Conservation (phyloP, 2,329 filamentous ascomycete species). For the Exutisphaerella laricina region DNA sequence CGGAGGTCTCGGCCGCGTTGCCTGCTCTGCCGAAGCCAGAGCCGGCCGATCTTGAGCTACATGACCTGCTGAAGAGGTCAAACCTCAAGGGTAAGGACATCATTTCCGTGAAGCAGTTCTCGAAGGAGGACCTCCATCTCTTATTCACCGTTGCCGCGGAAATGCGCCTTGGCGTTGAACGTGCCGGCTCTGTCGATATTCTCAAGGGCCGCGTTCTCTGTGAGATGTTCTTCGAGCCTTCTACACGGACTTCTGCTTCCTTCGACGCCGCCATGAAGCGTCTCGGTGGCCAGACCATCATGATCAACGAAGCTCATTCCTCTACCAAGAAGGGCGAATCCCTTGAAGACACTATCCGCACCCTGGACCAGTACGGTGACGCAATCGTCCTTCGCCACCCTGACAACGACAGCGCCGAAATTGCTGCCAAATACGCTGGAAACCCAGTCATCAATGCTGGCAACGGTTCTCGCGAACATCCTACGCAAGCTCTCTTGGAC, state of each 20-base stretch:
- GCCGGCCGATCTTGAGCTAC: constrained; percentile 47
- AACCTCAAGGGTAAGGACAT: constrained; percentile 87
- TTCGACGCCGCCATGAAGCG: constrained; percentile 99
- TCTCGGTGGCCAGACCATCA: constrained; percentile 79
- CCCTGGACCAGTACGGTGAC: constrained; percentile 88
- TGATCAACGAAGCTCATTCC: constrained; percentile 75
- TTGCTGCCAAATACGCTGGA: constrained; percentile 78
- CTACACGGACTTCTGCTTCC: constrained; percentile 87
- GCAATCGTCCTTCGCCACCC: constrained; percentile 95
- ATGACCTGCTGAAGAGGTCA: constrained; percentile 69
- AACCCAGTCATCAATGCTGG: constrained; percentile 96
- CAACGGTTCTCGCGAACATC: constrained; percentile 93
- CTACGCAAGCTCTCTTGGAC: constrained; percentile 94
- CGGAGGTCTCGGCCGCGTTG: constrained; percentile 33
- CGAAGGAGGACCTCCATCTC: constrained; percentile 77
- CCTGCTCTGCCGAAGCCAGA: constrained; percentile 40
- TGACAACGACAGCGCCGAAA: constrained; percentile 69
- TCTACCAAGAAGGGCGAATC: constrained; percentile 93
- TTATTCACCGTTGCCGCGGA: constrained; percentile 96
- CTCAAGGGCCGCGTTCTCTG: constrained; percentile 81
- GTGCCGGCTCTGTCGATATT: constrained; percentile 80
- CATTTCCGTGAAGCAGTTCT: constrained; percentile 87
- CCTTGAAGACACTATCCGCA: constrained; percentile 88
- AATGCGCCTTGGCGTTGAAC: constrained; percentile 92
- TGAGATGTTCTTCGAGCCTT: constrained; percentile 97